Base-by-base conservation (phyloP, 78 protist genomes). In the Dictyostelium capitatum region DNA sequence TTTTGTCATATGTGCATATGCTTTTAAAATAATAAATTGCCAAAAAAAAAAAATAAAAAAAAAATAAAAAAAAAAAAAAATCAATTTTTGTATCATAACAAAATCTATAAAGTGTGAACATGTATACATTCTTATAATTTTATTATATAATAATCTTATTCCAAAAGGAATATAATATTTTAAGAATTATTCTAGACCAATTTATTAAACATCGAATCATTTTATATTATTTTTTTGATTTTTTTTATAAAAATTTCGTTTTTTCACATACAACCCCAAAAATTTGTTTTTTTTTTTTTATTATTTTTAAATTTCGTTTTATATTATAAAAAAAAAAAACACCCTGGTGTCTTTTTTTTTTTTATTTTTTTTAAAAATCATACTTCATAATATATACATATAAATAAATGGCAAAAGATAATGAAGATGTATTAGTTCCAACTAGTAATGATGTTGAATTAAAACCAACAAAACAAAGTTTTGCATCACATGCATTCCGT, bases 401-500 rank as follows among this genome's bases (percentile, higher is more conserved):
- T 11, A 62, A 11, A n/a, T 32, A 25, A 30, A 32, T 32, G 10
- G 15, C 56, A 51, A 51, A 14, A 1, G 15, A 12, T 51, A 51
- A 5, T 8, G 53, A 51, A 51, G 56, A 51, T 14, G 56, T 4
- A 37, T 51, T 12, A 51, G 3, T 14, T 51, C 4, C 56, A 51
- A 14, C 15, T 4, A 51, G 10, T 14, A 12, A 12, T 51, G 56
- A 12, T 51, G 43, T 10, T 59, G 20, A n/a, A 62, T 25, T 62
- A 62, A 62, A 62, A 67, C 14, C 43, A 67, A n/a, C 30, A 37
- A 67, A 67, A 57, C 67, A 57, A 64, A 32, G 23, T 17, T 25
- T 67, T 32, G 25, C 30, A 3, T 41, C 46, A 67, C 79, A 87
- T 77, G n/a, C 62, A 37, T 87, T 87, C 47, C 64, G 65, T 17